Base-by-base conservation (phyloP, 129 eudicot species). In the Saposhnikovia divaricata region DNA sequence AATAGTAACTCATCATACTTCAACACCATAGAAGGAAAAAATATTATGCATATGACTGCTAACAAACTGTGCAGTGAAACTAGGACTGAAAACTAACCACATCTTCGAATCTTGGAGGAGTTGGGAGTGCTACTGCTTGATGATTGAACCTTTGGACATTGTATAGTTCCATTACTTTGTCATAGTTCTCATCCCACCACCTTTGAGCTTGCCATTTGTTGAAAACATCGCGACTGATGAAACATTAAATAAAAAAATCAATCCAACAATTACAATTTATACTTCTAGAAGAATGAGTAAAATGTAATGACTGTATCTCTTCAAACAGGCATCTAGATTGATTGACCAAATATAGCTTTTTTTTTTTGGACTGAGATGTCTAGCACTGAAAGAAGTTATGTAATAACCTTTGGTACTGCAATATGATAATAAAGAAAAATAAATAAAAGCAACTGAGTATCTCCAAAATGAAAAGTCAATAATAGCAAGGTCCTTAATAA, bases 201-300 rank as follows among this genome's bases (percentile, higher is more conserved):
- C 90, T 86, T 83, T 94, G 98, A 83, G 98, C 98, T 94, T 94
- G 96, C 92, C 93, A 88, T 83, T 94, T 94, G 91, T 94, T 94
- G 82, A 91, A 94, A 83, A 94, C 90, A 79, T 94, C 98, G 38
- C 98, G 98, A 80, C 98, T 94, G 83, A 42, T 42, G 75, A 87
- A 80, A 83, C 72, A 84, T 72, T 31, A 85, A 76, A 51, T 63
- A n/a, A 78, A 40, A 40, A 43, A 23, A 46, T 27, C 55, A 40
- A 15, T 45, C 10, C 15, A 21, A 1, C 59, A 25, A 18, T 45
- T 18, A 39, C 50, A 72, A 4, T n/a, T n/a, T 1, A n/a, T 73
- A 42, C 47, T 73, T 42, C 21, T n/a, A 44, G 8, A 43, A 0
- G 55, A 42, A 43, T 44, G 23, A 73, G 19, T 73, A 12, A 21